Evolutionary conservation across 1,284 basidiomycete genomes (phyloP).

Genomic region (Salmacisia buchloeana): DNA sequence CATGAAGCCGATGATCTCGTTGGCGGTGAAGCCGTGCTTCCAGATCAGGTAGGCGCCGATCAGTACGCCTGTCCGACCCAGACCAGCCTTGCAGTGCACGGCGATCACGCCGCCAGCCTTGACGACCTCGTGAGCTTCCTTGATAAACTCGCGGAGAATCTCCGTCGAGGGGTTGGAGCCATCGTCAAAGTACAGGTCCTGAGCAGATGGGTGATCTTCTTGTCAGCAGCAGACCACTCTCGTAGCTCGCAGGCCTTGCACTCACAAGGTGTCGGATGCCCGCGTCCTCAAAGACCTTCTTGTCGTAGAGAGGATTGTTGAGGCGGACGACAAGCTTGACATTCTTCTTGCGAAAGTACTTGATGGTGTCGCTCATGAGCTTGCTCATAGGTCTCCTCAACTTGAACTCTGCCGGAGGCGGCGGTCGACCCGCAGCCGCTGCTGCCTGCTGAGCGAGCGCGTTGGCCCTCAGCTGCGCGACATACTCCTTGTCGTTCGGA

Average conservation of each 20-base stretch:
- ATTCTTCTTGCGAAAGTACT: conserved; percentile 80
- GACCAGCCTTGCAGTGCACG: conserved; percentile 81
- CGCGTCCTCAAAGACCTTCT: conserved; percentile 70
- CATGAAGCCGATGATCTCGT: conserved; percentile 97
- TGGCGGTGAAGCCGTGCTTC: conserved; percentile 98
- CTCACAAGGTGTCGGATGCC: conserved; percentile 80
- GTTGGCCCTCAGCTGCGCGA: conserved; percentile 31
- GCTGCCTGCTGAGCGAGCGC: conserved; percentile 59
- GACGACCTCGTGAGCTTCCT: conserved; percentile 72
- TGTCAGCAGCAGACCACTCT: neutral
- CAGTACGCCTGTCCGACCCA: conserved; percentile 86
- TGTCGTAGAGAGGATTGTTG: conserved; percentile 91
- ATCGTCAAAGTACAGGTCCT: conserved; percentile 82
- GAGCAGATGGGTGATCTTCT: neutral
- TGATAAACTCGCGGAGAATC: conserved; percentile 84
- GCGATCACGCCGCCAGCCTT: conserved; percentile 74
- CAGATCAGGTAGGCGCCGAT: conserved; percentile 92
- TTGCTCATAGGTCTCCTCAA: conserved; percentile 1
- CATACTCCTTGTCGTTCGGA: conserved; percentile 55
- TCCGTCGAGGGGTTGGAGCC: conserved; percentile 95
- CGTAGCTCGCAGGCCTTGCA: too few relatives aligned
- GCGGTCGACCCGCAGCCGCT: conserved; percentile 1
- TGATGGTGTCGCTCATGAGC: conserved; percentile 64
- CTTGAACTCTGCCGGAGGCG: conserved; percentile 47
- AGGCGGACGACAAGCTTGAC: conserved; percentile 89